phyloP scores from a whole-genome alignment of 192 early-diverging fungal species.

The Kappamyces sp. region DNA sequence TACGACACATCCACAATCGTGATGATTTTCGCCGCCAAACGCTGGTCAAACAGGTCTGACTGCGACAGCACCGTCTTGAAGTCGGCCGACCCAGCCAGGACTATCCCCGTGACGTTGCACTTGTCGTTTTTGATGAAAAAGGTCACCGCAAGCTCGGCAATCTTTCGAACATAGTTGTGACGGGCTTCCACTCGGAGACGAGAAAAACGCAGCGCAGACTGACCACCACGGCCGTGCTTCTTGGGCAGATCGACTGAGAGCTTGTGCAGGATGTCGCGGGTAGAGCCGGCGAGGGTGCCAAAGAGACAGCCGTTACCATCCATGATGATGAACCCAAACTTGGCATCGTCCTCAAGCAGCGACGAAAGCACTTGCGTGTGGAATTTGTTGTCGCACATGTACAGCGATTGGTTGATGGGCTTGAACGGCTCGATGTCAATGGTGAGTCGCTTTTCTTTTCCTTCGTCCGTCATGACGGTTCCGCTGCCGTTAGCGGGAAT shows the following conservation, averaged over 20 bases:
- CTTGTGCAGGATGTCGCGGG: conserved; percentile 89
- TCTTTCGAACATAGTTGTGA: conserved; percentile 98
- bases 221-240: conserved; percentile 99
- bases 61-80: conserved; percentile 96
- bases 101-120: conserved; percentile 77
- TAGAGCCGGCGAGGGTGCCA: conserved; percentile 91
- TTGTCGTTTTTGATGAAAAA: conserved; percentile 93
- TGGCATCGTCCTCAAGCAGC: conserved; percentile 88
- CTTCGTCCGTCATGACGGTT: conserved; percentile 95
- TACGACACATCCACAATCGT: conserved; percentile 97
- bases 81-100: conserved; percentile 97
- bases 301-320: conserved; percentile 97
- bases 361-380: conserved; percentile 90
- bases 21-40: conserved; percentile 81
- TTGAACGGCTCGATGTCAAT: conserved; percentile 99
- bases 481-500: conserved; percentile 61
- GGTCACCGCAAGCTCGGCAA: conserved; percentile 93
- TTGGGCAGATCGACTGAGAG: conserved; percentile 96
- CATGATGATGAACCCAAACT: conserved; percentile 98
- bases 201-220: conserved; percentile 98
- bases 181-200: conserved; percentile 98
- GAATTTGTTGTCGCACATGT: conserved; percentile 99
- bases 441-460: conserved; percentile 98
- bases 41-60: conserved; percentile 94
- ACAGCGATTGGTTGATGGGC: conserved; percentile 97